A percentile compares a stretch with the other conserved stretches of the same genome.
phyloP scores from a whole-genome alignment of 2,329 filamentous ascomycete species.

The Westerdykella ornata region DNA sequence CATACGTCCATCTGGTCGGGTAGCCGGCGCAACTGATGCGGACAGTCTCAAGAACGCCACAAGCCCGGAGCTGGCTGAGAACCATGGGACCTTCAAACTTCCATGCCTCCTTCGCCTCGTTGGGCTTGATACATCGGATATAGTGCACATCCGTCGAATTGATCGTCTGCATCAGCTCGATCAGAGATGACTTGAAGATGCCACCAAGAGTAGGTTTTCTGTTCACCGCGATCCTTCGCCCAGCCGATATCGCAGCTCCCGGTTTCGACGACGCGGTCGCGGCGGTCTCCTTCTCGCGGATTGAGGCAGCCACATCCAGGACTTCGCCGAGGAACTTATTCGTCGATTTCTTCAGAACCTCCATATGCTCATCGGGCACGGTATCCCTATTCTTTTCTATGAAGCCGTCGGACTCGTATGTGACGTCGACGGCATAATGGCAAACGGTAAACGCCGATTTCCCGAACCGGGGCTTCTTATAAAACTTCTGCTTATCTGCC shows the following conservation, averaged over 20 bases:
- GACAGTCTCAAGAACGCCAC: constrained; percentile 97
- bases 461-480: constrained; percentile 96
- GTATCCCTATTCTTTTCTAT: constrained; percentile 99
- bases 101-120: constrained; percentile 94
- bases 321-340: constrained; percentile 83
- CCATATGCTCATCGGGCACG: constrained; percentile 96
- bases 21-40: constrained; percentile 96
- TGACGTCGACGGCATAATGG: constrained; percentile 96
- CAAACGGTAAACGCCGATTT: constrained; percentile 97
- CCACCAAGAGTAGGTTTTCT: constrained; percentile 95
- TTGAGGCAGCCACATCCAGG: constrained; percentile 73
- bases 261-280: constrained; percentile 64
- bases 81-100: constrained; percentile 99
- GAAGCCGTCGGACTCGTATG: constrained; percentile 97
- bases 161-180: constrained; percentile 96
- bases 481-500: constrained; percentile 87
- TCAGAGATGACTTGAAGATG: constrained; percentile 97
- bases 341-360: constrained; percentile 74
- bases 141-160: constrained; percentile 98
- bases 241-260: constrained; percentile 53
- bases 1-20: constrained; percentile 96
- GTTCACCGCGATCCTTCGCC: constrained; percentile 85
- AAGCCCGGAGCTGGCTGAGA: constrained; percentile 90
- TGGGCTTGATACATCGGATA: constrained; percentile 98
- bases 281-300: constrained; percentile 78